phyloP scores from a whole-genome alignment of 2,329 filamentous ascomycete species.

The Fusarium drepaniforme region DNA sequence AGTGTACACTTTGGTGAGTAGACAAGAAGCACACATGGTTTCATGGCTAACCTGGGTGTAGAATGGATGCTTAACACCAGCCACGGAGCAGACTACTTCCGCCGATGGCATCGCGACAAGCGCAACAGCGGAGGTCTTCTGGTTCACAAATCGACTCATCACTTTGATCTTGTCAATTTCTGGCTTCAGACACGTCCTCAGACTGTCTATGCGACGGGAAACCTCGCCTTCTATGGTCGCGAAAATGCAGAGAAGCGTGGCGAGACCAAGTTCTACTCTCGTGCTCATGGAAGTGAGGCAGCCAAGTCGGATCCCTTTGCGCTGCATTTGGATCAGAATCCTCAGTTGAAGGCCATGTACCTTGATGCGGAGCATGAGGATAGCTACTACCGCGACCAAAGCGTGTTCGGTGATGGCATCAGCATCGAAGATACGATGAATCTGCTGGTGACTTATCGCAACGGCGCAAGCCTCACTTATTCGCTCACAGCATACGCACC shows the following conservation, averaged over 20 bases:
- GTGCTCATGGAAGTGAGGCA: constrained; percentile 62
- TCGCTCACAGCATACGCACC: constrained; percentile 71
- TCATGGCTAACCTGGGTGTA: background rate
- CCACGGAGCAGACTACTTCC: constrained; percentile 73
- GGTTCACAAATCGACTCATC: constrained; percentile 73
- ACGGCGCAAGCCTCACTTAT: constrained; percentile 69
- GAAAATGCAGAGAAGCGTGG: constrained; percentile 71
- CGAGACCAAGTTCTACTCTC: constrained; percentile 61
- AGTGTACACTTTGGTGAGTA: constrained; percentile 64
- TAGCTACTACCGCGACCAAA: constrained; percentile 71
- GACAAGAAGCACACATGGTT: fast-evolving
- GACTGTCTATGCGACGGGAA: constrained; percentile 70
- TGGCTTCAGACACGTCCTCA: constrained; percentile 68
- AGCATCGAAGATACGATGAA: constrained; percentile 75
- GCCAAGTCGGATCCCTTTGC: constrained; percentile 70
- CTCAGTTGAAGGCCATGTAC: constrained; percentile 69
- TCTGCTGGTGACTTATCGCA: constrained; percentile 68
- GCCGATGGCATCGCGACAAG: constrained; percentile 73
- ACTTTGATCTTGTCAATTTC: constrained; percentile 73
- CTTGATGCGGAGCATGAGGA: constrained; percentile 74
- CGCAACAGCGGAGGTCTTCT: constrained; percentile 69
- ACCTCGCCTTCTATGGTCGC: constrained; percentile 70
- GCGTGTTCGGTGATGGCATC: constrained; percentile 72
- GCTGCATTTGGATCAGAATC: constrained; percentile 64
- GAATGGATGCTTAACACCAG: constrained; percentile 74